Conservation (phyloP, 768 basidiomycete species). For the Coprinopsis marcescibilis region DNA sequence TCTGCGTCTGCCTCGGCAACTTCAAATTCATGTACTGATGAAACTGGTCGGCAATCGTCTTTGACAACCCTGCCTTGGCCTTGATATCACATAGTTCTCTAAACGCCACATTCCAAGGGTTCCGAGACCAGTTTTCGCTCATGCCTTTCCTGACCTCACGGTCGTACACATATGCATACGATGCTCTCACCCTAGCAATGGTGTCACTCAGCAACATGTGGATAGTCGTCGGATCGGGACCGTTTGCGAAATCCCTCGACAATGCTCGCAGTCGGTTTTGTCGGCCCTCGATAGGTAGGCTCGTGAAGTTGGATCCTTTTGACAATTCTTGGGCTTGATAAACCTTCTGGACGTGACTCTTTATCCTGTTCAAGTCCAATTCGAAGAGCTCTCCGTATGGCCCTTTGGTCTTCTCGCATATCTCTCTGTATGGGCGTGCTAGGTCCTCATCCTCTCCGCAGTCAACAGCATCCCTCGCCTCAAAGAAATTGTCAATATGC, state of each 20-base stretch:
- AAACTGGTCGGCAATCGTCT: slow-evolving; percentile 38
- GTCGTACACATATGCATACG: slow-evolving; percentile 48
- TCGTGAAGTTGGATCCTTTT: slow-evolving; percentile 23
- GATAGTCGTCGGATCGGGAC: slow-evolving; percentile 18
- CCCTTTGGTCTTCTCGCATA: neutral
- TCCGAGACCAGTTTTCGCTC: slow-evolving; percentile 24
- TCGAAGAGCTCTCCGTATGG: neutral
- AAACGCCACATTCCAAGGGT: slow-evolving; percentile 47
- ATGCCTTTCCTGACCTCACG: slow-evolving; percentile 13
- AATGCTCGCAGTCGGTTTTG: slow-evolving; percentile 47
- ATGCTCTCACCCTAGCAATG: slow-evolving; percentile 39
- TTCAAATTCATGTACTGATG: slow-evolving; percentile 38
- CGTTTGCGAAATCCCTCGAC: slow-evolving; percentile 37
- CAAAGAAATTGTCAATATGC: slow-evolving; percentile 25
- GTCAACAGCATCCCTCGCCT: neutral
- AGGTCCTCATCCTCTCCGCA: slow-evolving; percentile 24
- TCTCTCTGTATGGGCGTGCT: slow-evolving; percentile 17
- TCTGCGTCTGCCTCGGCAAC: slow-evolving; percentile 16
- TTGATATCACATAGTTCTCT: slow-evolving; percentile 50
- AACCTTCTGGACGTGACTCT: slow-evolving; percentile 36
- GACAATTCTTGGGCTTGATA: slow-evolving; percentile 24
- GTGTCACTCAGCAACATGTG: slow-evolving; percentile 27
- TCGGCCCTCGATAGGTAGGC: slow-evolving; percentile 38
- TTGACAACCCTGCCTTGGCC: slow-evolving; percentile 35
- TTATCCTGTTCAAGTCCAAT: slow-evolving; percentile 32